Evolutionary conservation across 345 rosid genomes (phyloP).

Genomic region (Cardamine occulta): DNA sequence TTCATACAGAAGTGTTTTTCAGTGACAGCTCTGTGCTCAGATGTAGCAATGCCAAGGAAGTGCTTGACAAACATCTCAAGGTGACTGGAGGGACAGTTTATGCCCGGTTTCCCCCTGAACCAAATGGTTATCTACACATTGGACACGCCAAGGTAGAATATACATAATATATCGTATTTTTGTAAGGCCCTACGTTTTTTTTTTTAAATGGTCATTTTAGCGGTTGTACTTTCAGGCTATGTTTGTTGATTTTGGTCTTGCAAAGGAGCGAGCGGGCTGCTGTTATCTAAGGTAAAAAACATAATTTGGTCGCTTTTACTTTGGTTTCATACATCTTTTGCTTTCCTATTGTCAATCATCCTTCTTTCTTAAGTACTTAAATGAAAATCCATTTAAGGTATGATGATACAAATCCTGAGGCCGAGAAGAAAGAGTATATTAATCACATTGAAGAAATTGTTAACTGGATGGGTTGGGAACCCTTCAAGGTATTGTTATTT

Average conservation of each 20-base stretch:
- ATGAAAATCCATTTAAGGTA: slow-evolving; percentile 46
- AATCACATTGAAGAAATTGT: slow-evolving; percentile 94
- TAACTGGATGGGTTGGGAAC: slow-evolving; percentile 96
- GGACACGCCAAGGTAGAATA: slow-evolving; percentile 92
- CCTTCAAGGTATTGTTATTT: slow-evolving; percentile 64
- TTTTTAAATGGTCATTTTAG: no score
- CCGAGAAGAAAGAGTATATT: slow-evolving; percentile 93
- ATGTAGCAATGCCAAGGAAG: slow-evolving; percentile 73
- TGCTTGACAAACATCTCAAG: slow-evolving; percentile 76
- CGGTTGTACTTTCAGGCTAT: no score
- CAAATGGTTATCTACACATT: slow-evolving; percentile 97
- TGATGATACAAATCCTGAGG: slow-evolving; percentile 96
- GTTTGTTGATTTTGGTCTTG: slow-evolving; percentile 87
- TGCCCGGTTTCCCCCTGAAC: no score
- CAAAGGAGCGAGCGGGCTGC: slow-evolving; percentile 77
- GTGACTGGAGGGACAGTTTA: slow-evolving; percentile 66
- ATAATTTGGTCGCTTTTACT: no score
- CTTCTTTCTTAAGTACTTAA: neutral
- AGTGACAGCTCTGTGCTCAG: slow-evolving; percentile 72
- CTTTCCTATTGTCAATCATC: neutral
- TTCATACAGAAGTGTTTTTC: slow-evolving; percentile 79
- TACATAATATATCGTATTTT: slow-evolving; percentile 10
- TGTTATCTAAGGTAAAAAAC: slow-evolving; percentile 79
- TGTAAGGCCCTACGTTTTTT: neutral
- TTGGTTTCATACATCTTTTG: neutral